Base-by-base conservation (phyloP, 2,329 filamentous ascomycete species). In the Corniculantispora saksenae region DNA sequence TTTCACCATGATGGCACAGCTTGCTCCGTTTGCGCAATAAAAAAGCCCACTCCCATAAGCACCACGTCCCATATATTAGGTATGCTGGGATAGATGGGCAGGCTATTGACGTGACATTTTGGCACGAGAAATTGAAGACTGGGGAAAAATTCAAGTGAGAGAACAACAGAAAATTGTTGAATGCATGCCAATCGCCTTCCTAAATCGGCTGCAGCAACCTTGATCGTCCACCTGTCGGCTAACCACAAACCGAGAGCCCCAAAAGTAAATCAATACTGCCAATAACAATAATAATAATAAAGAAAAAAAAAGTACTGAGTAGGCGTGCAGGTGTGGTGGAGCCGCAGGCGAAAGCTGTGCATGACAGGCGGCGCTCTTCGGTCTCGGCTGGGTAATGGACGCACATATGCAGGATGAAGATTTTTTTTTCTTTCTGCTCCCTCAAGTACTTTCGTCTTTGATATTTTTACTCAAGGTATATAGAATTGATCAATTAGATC, bases 211-310 rank as follows among this genome's bases (percentile, higher is more conserved):
- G 59, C 47, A 40, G 35, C 48, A 32, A 61, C 59, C 48, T 61
- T 53, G 59, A 61, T 61, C 59, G 35, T 32, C 48, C 35, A 29
- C 17, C n/a, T n/a, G 48, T 54, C 59, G 59, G 59, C 48, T 53
- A 45, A 40, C 47, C 17, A 54, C 32, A 40, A 53, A 29, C 50
- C 59, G 48, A 61, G 45, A 35, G 23, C 48, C 59, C 50, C 50
- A 54, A 23, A 23, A 29, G 51, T 40, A 21, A 61, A 38, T 53
- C 19, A 54, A 19, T 50, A 38, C 55, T 45, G 55, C 9, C 19
- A 59, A 32, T 35, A 23, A 56, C 23, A 15, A 29, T n/a, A 10
- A 35, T 21, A 32, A 12, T 15, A 29, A n/a, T n/a, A n/a, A n/a
- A n/a, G n/a, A n/a, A n/a, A n/a, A n/a, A n/a, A 32, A 32, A 32